These are phyloP conservation scores for Plantago coronopus DNA, from an alignment of 305 asterid species.

Conservation along the genomic window DNA sequence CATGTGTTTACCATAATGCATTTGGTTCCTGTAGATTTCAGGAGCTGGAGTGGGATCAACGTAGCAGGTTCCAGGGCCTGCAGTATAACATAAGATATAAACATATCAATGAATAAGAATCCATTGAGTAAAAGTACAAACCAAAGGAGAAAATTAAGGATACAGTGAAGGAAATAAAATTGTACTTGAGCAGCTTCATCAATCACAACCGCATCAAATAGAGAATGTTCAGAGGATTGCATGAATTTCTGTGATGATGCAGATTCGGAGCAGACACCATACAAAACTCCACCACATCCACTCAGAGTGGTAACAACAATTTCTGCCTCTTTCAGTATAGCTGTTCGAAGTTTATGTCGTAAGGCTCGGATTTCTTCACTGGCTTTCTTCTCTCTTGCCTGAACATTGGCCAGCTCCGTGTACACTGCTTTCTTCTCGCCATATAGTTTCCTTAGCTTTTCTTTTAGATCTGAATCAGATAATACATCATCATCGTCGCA, in stretches of 20 bases:
- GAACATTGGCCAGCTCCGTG: conserved; percentile 67
- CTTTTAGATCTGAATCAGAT: conserved; percentile 70
- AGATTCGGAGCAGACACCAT: conserved; percentile 87
- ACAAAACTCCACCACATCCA: conserved; percentile 97
- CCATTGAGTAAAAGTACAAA: conserved; percentile 24
- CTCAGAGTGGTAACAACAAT: conserved; percentile 91
- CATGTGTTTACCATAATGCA: conserved; percentile 78
- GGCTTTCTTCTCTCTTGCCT: conserved; percentile 73
- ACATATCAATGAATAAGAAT: conserved; percentile 14
- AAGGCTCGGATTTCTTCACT: conserved; percentile 80
- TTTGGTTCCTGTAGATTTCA: conserved; percentile 81
- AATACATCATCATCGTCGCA: conserved; percentile 47
- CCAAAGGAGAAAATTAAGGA: conserved; percentile 23
- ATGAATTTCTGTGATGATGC: conserved; percentile 65
- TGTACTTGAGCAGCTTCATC: conserved; percentile 99
- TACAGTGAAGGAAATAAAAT: conserved; percentile 15
- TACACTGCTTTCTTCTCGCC: conserved; percentile 65
- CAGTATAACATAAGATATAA: conserved; percentile 22
- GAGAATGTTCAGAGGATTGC: conserved; percentile 57
- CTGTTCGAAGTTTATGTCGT: conserved; percentile 70
- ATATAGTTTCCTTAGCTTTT: conserved; percentile 63
- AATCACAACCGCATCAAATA: conserved; percentile 95
- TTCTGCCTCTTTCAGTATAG: conserved; percentile 92
- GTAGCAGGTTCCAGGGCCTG: conserved; percentile 99
- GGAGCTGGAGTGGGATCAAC: conserved; percentile 94